Conservation (phyloP, 495 filamentous ascomycete genomes). For the Talaromyces ruber region DNA sequence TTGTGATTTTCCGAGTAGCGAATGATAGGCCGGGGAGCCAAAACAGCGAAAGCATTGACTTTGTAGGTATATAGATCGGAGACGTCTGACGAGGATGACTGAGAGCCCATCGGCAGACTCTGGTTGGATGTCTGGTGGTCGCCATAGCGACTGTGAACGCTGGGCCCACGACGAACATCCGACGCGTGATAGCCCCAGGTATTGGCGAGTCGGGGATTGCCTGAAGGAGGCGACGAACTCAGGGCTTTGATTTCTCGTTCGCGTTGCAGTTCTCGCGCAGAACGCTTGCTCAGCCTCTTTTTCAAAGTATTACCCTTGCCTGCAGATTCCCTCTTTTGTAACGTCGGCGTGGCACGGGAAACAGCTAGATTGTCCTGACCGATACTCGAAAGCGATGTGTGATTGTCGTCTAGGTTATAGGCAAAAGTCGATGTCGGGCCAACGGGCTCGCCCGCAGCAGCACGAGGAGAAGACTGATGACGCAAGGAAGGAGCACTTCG, state of each 20-base stretch:
- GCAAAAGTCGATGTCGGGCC: constrained; percentile 30
- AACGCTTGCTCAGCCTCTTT: constrained; percentile 71
- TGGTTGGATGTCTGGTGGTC: constrained; percentile 55
- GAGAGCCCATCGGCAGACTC: constrained; percentile 64
- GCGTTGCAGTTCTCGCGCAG: constrained; percentile 60
- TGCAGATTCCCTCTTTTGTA: constrained; percentile 47
- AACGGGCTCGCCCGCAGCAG: constrained; percentile 10
- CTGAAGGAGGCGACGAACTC: constrained; percentile 54
- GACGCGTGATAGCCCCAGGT: constrained; percentile 32
- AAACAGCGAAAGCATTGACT: constrained; percentile 61
- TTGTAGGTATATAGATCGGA: constrained; percentile 66
- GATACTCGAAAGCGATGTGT: constrained; percentile 32
- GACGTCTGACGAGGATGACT: constrained; percentile 61
- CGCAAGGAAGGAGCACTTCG: constrained; percentile 7
- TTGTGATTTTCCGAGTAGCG: constrained; percentile 52
- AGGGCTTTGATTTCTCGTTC: constrained; percentile 85
- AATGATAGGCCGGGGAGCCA: constrained; percentile 73
- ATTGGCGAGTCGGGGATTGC: constrained; percentile 51
- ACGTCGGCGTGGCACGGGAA: constrained; percentile 51
- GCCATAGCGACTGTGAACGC: constrained; percentile 45
- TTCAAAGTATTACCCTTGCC: constrained; percentile 43
- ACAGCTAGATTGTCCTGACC: constrained; percentile 29
- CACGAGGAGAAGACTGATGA: constrained; percentile 10
- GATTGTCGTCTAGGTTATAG: constrained; percentile 34
- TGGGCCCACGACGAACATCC: constrained; percentile 56